These are phyloP conservation scores for Puccinellia tenuiflora DNA, from an alignment of 176 grass and related monocot species.

Conservation along the genomic window DNA sequence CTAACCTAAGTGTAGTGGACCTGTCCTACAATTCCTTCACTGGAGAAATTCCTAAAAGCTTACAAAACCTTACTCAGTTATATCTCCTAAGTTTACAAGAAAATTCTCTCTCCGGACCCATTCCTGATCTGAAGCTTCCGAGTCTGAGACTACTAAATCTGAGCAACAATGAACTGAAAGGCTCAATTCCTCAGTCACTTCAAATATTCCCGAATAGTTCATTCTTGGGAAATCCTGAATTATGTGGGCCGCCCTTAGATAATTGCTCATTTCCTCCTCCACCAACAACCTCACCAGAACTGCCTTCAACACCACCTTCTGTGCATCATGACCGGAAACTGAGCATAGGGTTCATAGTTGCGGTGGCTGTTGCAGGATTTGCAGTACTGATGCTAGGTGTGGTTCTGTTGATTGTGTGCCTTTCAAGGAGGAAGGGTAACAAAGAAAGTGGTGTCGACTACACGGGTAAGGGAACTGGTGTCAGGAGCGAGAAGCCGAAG, in stretches of 20 bases:
- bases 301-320: conserved; percentile 22
- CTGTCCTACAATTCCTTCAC: conserved; percentile 85
- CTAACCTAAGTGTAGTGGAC: conserved; percentile 52
- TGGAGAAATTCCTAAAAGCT: conserved; percentile 40
- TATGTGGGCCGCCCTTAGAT: conserved; percentile 73
- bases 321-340: conserved; percentile 42
- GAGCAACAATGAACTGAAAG: conserved; percentile 76
- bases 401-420: conserved; percentile 55
- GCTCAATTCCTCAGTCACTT: conserved; percentile 62
- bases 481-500: conserved; percentile 64
- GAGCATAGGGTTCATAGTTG: conserved; percentile 66
- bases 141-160: conserved; percentile 67
- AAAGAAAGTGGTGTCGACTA: conserved; percentile 28
- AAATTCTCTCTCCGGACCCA: conserved; percentile 65
- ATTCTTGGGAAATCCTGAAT: conserved; percentile 65
- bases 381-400: conserved; percentile 52
- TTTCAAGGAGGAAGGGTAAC: conserved; percentile 54
- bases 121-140: conserved; percentile 64
- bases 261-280: conserved; percentile 52
- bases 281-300: conserved; percentile 31
- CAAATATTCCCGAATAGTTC: conserved; percentile 54
- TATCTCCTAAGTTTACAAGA: conserved; percentile 55
- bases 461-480: conserved; percentile 26
- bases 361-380: conserved; percentile 70
- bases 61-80: conserved; percentile 71